phyloP scores from a whole-genome alignment of 2,329 filamentous ascomycete genomes.

The Mycosphaerella arachidis region DNA sequence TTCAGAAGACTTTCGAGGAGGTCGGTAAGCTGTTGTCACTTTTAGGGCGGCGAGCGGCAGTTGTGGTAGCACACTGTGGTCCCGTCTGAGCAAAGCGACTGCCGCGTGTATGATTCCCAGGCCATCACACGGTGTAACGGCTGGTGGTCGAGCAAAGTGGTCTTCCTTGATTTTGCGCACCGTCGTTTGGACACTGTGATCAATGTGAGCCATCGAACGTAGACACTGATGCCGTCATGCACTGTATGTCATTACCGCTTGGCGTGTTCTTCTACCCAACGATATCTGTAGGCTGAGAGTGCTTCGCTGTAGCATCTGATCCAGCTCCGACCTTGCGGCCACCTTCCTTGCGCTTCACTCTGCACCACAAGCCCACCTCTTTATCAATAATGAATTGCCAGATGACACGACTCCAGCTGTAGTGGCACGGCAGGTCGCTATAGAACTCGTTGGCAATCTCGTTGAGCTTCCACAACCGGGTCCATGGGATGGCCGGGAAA shows the following conservation, averaged over 20 bases:
- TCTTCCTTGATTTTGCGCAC: too few species aligned
- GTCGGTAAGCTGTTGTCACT: too few species aligned
- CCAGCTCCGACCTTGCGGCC: conserved; percentile 53
- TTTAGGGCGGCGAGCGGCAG: too few species aligned
- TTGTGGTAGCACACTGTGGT: too few species aligned
- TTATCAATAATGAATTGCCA: conserved; percentile 94
- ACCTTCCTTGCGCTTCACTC: conserved; percentile 86
- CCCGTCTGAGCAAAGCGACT: too few species aligned
- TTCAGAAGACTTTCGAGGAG: too few species aligned
- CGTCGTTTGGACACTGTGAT: not conserved
- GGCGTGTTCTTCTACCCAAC: conserved; percentile 5
- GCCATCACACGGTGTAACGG: too few species aligned
- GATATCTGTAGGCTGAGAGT: conserved; percentile 15
- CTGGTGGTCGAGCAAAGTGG: too few species aligned
- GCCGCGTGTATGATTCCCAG: too few species aligned
- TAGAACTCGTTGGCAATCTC: conserved; percentile 88
- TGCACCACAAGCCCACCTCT: conserved; percentile 81
- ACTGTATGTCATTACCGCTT: not conserved
- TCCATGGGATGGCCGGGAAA: conserved; percentile 96
- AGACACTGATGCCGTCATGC: not conserved
- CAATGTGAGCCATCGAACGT: not conserved
- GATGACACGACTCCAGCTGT: conserved; percentile 87
- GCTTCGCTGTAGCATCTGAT: conserved; percentile 4
- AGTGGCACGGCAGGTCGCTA: conserved; percentile 75
- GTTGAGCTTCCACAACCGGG: conserved; percentile 70